A percentile compares a stretch with the other conserved stretches of the same genome.
Evolutionary conservation across 1,139 yeast species (phyloP).

Genomic region (Debaryomycetaceae sp.): DNA sequence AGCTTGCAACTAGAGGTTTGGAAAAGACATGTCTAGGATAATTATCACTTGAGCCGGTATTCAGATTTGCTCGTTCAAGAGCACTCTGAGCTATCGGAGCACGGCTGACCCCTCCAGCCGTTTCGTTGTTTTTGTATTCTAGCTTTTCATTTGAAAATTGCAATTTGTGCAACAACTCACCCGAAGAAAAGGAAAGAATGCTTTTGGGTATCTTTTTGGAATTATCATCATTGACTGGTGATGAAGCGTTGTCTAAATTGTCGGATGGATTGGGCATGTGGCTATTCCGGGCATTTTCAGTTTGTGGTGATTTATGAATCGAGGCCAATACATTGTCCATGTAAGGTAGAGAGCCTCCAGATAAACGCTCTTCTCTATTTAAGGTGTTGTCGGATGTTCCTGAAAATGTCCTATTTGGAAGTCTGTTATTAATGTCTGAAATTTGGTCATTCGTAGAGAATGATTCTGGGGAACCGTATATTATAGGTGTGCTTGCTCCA

Average conservation of each 20-base stretch:
- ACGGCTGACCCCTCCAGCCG: not conserved
- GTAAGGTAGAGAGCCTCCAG: not conserved
- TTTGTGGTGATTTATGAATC: not conserved
- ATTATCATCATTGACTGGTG: not conserved
- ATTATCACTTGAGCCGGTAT: too few relatives aligned
- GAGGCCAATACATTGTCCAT: slow-evolving; percentile 6
- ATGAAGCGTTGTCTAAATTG: not conserved
- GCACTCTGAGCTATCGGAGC: not conserved
- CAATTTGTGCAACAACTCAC: slow-evolving; percentile 32
- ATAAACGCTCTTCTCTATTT: not conserved
- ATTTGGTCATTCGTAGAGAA: not conserved
- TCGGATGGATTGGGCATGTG: not conserved
- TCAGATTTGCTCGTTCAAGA: not conserved
- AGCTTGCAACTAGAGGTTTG: not conserved
- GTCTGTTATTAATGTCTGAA: not conserved
- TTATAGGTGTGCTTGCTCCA: not conserved
- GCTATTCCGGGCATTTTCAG: not conserved
- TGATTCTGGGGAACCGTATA: not conserved
- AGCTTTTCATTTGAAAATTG: slow-evolving; percentile 12
- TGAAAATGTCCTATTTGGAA: not conserved
- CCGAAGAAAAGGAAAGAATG: slow-evolving; percentile 28
- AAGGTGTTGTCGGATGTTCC: not conserved
- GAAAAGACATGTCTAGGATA: too few relatives aligned
- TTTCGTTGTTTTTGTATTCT: not conserved
- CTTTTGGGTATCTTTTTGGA: slow-evolving; percentile 1